Evolutionary conservation across 768 basidiomycete species (phyloP), one percentile per base, ranked within the genome.

Genomic region (Epithele typhae): DNA sequence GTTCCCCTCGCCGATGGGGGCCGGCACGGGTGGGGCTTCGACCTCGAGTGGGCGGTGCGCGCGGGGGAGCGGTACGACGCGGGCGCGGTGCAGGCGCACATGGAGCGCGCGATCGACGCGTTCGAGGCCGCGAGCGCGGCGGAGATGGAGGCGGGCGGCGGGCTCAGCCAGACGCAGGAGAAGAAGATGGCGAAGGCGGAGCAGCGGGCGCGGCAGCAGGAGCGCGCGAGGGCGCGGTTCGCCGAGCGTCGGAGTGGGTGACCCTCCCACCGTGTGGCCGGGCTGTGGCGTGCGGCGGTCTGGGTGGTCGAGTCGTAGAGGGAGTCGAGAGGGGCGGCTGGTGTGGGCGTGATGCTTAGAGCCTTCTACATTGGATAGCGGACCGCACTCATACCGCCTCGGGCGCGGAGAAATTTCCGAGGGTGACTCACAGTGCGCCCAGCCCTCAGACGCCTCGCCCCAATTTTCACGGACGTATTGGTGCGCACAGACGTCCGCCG

Each of bases 1-100:
- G 6, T 19, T 35, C 15, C 40, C 33, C 19, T 30, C 27, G 11
- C 33, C 27, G 39, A 55, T 4, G 48, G 43, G 35, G 59, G 60
- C 36, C 68, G 66, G n/a, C 79, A 76, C 41, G 87, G 86, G 2
- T 91, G 88, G 88, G 88, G 88, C 42, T 89, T 91, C 59, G 88
- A 91, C 65, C 79, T 91, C 49, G 83, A 90, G 63, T 43, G 42
- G 45, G 40, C 47, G 17, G 46, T 47, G 24, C 49, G 40, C 36
- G 42, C 46, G 10, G 45, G 47, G 34, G 50, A 49, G 38, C 46
- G 45, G n/a, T 49, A 64, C 37, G 60, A 52, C 40, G 62, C 57
- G 39, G 54, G 48, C 19, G 47, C 69, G 25, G 65, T 87, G 3
- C 83, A 86, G 61, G 61, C 64, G 24, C 78, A 78, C 60, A 91